phyloP scores from a whole-genome alignment of 768 basidiomycete genomes.

The Pulveroboletus sp. region DNA sequence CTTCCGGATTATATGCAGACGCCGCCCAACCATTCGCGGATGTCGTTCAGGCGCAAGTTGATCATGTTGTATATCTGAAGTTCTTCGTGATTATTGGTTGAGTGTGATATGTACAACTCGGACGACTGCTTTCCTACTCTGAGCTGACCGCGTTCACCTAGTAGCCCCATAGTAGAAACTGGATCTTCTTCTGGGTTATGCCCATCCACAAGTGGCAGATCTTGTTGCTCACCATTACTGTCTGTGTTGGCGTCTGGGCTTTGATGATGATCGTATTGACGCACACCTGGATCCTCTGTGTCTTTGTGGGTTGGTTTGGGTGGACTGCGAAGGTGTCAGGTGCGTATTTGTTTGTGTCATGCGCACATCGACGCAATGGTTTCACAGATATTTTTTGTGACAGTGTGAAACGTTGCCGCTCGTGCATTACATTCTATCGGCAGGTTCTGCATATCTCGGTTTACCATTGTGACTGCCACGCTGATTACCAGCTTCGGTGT shows the following conservation, averaged over 20 bases:
- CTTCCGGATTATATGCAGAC: no score
- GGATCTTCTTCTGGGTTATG: conserved; percentile 89
- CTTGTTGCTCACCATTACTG: conserved; percentile 68
- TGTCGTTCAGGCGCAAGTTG: no score
- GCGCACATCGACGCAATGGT: neutral
- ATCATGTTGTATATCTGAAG: no score
- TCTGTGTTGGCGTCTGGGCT: conserved; percentile 89
- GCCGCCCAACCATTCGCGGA: no score
- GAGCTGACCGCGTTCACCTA: conserved; percentile 11
- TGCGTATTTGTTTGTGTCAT: conserved; percentile 21
- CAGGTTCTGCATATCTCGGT: conserved; percentile 77
- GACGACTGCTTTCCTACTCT: neutral
- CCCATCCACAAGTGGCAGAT: conserved; percentile 81
- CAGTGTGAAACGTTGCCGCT: conserved; percentile 92
- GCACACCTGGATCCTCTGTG: conserved; percentile 92
- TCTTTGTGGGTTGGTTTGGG: conserved; percentile 94
- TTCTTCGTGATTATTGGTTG: conserved; percentile 90
- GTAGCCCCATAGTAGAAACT: conserved; percentile 91
- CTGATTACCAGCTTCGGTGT: no score
- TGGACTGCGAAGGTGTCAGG: conserved; percentile 93
- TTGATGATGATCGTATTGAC: conserved; percentile 70
- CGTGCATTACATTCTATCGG: conserved; percentile 93
- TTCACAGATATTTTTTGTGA: conserved; percentile 4
- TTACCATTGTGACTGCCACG: conserved; percentile 90
- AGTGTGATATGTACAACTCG: conserved; percentile 64